Percentiles rank a stretch among this genome's conserved stretches.
Evolutionary conservation across 257 asterid species (phyloP).

Genomic region (Capsicum rhomboideum): DNA sequence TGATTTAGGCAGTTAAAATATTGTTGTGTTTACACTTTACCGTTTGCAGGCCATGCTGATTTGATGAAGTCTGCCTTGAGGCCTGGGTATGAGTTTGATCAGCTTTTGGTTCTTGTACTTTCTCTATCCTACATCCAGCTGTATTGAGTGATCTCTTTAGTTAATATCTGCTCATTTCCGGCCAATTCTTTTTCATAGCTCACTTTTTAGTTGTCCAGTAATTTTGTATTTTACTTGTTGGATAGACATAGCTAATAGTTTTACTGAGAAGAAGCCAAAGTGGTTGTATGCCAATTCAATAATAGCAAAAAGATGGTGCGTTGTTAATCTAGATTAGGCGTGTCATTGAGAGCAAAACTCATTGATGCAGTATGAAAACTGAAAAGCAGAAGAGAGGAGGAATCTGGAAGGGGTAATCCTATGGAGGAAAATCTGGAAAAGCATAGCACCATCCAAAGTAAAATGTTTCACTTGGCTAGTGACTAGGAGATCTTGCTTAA

Average conservation of each 20-base stretch:
- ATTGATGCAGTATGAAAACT: neutral
- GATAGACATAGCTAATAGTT: neutral
- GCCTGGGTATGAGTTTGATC: constrained; percentile 81
- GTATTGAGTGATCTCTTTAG: neutral
- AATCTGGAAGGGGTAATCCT: no score
- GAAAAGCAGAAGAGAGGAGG: neutral
- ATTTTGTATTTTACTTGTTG: neutral
- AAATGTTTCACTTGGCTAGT: no score
- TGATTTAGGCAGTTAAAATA: constrained; percentile 6
- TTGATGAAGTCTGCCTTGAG: constrained; percentile 51
- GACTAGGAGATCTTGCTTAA: no score
- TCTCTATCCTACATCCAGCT: neutral
- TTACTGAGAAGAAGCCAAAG: neutral
- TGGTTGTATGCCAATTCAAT: neutral
- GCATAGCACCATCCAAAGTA: no score
- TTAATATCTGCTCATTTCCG: neutral
- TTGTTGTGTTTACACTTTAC: neutral
- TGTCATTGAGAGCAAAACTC: neutral
- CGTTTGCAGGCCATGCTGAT: constrained; percentile 60
- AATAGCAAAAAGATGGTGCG: neutral
- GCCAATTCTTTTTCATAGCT: neutral
- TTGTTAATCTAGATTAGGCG: neutral
- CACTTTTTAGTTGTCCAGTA: neutral
- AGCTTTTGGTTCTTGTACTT: constrained; percentile 79
- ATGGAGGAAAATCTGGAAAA: no score